phyloP scores from a whole-genome alignment of 2,329 filamentous ascomycete species.

The Cladosporium phlei region DNA sequence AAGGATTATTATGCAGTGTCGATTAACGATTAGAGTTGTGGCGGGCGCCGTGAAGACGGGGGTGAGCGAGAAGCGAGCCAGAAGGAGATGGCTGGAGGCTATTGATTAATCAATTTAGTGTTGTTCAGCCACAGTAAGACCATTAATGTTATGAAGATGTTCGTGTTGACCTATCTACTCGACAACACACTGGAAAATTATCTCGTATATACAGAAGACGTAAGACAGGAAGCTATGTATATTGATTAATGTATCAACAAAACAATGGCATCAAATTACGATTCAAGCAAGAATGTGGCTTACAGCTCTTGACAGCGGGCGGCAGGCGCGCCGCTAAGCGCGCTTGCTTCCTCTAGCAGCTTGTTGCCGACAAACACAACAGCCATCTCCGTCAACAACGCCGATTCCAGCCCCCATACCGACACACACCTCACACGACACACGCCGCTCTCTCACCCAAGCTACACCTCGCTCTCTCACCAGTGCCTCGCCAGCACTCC shows the following conservation, averaged over 20 bases:
- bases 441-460: not conserved
- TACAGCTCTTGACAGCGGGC: not conserved
- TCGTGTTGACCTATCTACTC: too few species aligned
- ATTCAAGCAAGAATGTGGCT: too few species aligned
- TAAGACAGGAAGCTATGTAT: too few species aligned
- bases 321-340: not conserved
- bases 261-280: too few species aligned
- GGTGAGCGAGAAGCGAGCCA: conserved; percentile 1
- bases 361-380: conserved; percentile 11
- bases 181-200: too few species aligned
- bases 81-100: not conserved
- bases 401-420: conserved; percentile 2
- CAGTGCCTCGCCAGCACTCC: not conserved
- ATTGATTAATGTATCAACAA: too few species aligned
- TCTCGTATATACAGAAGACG: too few species aligned
- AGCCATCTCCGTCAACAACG: conserved; percentile 13
- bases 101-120: not conserved
- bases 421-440: not conserved
- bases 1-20: too few species aligned
- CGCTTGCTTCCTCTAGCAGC: conserved; percentile 6
- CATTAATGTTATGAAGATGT: too few species aligned
- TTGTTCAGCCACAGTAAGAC: too few species aligned
- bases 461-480: not conserved
- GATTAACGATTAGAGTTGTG: not conserved
- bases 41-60: conserved; percentile 3